Conservation (phyloP, 129 eudicot genomes). For the Apium graveolens region DNA sequence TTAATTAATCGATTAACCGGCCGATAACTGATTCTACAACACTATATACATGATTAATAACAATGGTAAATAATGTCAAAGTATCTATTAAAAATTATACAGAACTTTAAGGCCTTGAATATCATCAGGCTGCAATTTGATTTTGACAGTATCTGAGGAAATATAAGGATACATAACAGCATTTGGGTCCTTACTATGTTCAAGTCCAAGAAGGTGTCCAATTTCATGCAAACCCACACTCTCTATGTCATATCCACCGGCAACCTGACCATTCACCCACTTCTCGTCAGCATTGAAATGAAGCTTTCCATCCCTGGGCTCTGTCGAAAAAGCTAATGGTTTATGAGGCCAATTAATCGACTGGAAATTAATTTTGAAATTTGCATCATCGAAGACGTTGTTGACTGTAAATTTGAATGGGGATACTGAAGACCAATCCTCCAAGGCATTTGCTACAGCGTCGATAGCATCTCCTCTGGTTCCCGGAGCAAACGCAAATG, state of each 20-base stretch:
- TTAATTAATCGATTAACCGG: no score
- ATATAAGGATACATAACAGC: conserved; percentile 14
- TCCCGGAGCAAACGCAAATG: neutral
- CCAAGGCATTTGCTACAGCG: neutral
- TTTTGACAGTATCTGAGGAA: neutral
- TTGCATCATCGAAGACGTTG: neutral
- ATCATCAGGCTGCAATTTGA: conserved; percentile 14
- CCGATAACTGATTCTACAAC: no score
- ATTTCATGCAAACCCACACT: conserved; percentile 19
- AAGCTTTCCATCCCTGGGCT: neutral
- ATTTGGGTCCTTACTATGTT: neutral
- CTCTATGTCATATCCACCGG: conserved; percentile 1
- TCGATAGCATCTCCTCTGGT: neutral
- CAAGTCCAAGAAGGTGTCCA: conserved; percentile 29
- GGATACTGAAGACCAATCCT: neutral
- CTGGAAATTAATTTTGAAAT: neutral
- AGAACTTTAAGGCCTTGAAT: conserved; percentile 6
- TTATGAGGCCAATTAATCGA: neutral
- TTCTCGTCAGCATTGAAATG: neutral
- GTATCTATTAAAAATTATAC: neutral
- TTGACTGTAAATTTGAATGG: conserved; percentile 3
- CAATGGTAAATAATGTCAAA: no score
- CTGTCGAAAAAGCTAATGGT: neutral
- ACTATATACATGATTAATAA: no score
- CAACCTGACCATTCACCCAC: conserved; percentile 4